These are phyloP conservation scores for Kluyveromyces sp. DNA, from an alignment of 1,139 yeast genomes.

Conservation along the genomic window DNA sequence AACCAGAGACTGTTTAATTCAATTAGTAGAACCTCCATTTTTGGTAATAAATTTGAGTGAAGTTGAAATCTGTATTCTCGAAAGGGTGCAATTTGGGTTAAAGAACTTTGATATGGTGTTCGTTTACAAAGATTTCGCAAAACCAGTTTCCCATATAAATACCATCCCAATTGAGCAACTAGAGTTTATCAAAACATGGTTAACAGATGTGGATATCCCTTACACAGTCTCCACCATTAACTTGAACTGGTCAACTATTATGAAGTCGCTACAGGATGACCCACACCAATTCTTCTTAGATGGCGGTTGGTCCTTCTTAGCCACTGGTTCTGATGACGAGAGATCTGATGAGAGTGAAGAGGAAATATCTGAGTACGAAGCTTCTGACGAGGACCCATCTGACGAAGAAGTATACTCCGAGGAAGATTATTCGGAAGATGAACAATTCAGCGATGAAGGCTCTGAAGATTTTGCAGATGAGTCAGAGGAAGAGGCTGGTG, in stretches of 20 bases:
- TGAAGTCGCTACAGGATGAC: constrained; percentile 88
- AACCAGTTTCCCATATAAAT: constrained; percentile 85
- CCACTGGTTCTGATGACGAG: constrained; percentile 60
- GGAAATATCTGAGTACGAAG: constrained; percentile 35
- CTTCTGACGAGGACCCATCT: constrained; percentile 53
- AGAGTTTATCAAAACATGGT: constrained; percentile 93
- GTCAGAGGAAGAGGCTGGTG: constrained; percentile 50
- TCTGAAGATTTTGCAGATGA: constrained; percentile 47
- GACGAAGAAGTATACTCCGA: constrained; percentile 64
- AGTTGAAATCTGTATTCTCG: constrained; percentile 90
- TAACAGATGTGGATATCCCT: constrained; percentile 92
- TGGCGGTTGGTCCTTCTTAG: constrained; percentile 95
- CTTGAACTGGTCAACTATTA: constrained; percentile 91
- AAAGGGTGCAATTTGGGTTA: constrained; percentile 94
- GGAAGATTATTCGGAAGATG: constrained; percentile 38
- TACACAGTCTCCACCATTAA: constrained; percentile 91
- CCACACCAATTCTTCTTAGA: constrained; percentile 90
- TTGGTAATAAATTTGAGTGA: constrained; percentile 85
- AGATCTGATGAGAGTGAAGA: constrained; percentile 52
- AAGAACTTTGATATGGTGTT: constrained; percentile 94
- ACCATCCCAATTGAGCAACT: constrained; percentile 89
- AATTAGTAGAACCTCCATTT: constrained; percentile 91
- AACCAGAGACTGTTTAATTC: constrained; percentile 91
- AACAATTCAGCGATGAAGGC: constrained; percentile 36
- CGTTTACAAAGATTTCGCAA: constrained; percentile 82